Conservation (phyloP, 2,329 filamentous ascomycete genomes). For the Aspergillus sp. region DNA sequence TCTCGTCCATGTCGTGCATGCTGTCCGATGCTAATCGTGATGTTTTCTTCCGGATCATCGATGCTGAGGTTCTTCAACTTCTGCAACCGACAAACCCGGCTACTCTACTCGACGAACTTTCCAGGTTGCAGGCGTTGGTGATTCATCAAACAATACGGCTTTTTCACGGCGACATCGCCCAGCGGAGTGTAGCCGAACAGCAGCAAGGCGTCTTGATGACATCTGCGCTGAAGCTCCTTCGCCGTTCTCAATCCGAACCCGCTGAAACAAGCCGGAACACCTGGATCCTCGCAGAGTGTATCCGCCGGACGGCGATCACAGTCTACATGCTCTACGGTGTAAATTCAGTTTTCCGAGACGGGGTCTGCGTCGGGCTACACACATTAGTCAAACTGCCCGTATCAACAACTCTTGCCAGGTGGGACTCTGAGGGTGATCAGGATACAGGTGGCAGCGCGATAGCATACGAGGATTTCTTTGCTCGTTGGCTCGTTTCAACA, state of each 20-base stretch:
- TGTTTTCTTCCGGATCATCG: not conserved
- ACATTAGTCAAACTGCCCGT: constrained; percentile 2
- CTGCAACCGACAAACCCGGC: not conserved
- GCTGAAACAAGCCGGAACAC: not conserved
- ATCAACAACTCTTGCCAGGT: not conserved
- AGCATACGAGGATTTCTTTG: constrained; percentile 1
- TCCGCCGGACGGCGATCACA: not conserved
- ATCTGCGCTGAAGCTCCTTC: not conserved
- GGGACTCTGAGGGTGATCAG: not conserved
- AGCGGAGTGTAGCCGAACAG: not conserved
- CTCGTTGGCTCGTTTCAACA: constrained; percentile 3
- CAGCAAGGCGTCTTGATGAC: not conserved
- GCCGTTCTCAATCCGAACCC: not conserved
- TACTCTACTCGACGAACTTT: not conserved
- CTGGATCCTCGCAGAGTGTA: constrained; percentile 1
- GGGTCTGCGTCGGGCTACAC: constrained; percentile 1
- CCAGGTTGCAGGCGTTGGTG: not conserved
- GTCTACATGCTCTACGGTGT: constrained; percentile 4
- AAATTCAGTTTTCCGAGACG: not conserved
- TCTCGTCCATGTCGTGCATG: not conserved
- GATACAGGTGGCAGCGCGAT: not conserved
- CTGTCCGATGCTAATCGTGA: not conserved
- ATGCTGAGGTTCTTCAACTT: not conserved
- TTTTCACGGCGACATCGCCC: not conserved
- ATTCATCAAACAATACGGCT: constrained; percentile 3